phyloP scores from a whole-genome alignment of 2,329 filamentous ascomycete species.

The Colletotrichum lentis region DNA sequence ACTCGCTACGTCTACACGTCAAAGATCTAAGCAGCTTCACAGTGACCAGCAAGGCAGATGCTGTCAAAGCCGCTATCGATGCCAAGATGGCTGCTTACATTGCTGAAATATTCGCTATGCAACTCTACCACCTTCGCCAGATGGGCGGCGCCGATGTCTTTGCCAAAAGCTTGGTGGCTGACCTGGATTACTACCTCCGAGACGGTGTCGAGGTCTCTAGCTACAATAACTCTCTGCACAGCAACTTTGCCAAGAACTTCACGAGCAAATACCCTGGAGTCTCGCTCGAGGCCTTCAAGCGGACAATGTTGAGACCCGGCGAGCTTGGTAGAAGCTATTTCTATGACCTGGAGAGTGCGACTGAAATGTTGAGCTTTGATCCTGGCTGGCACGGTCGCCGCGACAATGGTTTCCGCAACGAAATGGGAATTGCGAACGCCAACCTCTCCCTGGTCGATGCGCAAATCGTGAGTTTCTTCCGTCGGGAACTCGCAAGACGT shows the following conservation, averaged over 20 bases:
- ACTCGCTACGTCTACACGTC: slow-evolving; percentile 75
- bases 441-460: slow-evolving; percentile 93
- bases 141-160: slow-evolving; percentile 71
- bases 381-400: slow-evolving; percentile 76
- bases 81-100: slow-evolving; percentile 81
- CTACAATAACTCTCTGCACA: slow-evolving; percentile 88
- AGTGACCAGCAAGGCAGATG: slow-evolving; percentile 62
- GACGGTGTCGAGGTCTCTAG: slow-evolving; percentile 80
- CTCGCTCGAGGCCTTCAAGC: slow-evolving; percentile 80
- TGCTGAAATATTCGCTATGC: slow-evolving; percentile 89
- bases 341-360: slow-evolving; percentile 80
- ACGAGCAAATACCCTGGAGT: slow-evolving; percentile 77
- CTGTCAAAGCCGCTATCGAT: slow-evolving; percentile 66
- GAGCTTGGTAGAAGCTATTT: slow-evolving; percentile 80
- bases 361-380: slow-evolving; percentile 79
- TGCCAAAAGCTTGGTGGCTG: slow-evolving; percentile 74
- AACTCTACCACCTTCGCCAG: slow-evolving; percentile 85
- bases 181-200: slow-evolving; percentile 80
- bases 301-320: slow-evolving; percentile 71
- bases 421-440: slow-evolving; percentile 86
- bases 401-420: slow-evolving; percentile 78
- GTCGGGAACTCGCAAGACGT: not conserved
- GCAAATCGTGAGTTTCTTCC: slow-evolving; percentile 72
- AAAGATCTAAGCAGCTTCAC: slow-evolving; percentile 63
- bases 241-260: slow-evolving; percentile 86